Evolutionary conservation across 1,284 basidiomycete genomes (phyloP).

Genomic region (Ustilago bromivora): DNA sequence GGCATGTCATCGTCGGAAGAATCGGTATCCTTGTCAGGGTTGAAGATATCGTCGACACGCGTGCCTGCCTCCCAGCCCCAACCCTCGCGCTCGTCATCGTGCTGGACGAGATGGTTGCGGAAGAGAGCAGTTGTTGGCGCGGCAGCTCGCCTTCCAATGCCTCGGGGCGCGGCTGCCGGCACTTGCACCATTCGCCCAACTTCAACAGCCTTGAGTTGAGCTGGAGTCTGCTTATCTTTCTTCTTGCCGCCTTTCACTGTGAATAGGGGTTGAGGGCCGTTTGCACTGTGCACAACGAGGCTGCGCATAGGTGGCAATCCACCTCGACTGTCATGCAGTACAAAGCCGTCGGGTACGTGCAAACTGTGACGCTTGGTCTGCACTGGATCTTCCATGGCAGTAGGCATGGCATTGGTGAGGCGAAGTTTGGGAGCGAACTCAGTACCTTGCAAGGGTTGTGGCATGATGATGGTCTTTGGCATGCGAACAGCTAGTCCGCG

Average conservation of each 20-base stretch:
- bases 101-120: constrained; percentile 66
- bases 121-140: constrained; percentile 65
- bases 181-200: constrained; percentile 42
- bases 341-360: constrained; percentile 62
- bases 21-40: constrained; percentile 23
- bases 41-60: constrained; percentile 39
- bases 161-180: constrained; percentile 58
- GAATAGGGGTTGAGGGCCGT: constrained; percentile 52
- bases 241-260: constrained; percentile 32
- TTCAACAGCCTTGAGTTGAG: constrained; percentile 47
- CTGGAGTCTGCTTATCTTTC: constrained; percentile 40
- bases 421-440: constrained; percentile 45
- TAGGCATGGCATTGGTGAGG: constrained; percentile 21
- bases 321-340: constrained; percentile 52
- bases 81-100: constrained; percentile 66
- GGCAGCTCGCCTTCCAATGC: constrained; percentile 65
- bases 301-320: constrained; percentile 55
- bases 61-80: constrained; percentile 67
- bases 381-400: background rate
- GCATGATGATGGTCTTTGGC: constrained; percentile 58
- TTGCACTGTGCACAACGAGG: constrained; percentile 55
- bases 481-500: constrained; percentile 50
- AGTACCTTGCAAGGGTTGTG: constrained; percentile 55
- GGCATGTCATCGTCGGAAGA: constrained; percentile 51
- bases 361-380: constrained; percentile 40